Evolutionary conservation across 2,329 filamentous ascomycete species (phyloP).

Genomic region (Coccinonectria pachysandricola): DNA sequence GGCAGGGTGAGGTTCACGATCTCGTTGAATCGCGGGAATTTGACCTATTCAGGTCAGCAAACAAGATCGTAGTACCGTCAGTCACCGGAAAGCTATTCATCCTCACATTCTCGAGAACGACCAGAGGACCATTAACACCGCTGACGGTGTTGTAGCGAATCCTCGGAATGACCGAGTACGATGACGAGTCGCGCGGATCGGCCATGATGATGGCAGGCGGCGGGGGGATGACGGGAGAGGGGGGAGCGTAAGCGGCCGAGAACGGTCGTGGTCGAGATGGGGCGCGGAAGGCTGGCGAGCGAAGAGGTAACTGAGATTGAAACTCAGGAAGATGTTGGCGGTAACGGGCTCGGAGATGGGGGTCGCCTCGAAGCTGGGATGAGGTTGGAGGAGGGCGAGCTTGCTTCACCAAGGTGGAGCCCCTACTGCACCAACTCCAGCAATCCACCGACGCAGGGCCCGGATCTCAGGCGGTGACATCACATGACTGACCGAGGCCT

Average conservation of each 20-base stretch:
- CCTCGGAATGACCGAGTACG: slow-evolving; percentile 49
- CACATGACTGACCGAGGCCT: slow-evolving; percentile 25
- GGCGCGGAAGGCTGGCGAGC: too few species aligned
- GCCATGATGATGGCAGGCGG: slow-evolving; percentile 29
- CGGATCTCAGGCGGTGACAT: too few species aligned
- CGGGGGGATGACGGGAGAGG: slow-evolving; percentile 8
- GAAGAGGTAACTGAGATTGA: too few species aligned
- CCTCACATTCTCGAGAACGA: slow-evolving; percentile 87
- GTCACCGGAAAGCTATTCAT: neutral
- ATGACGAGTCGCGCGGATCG: slow-evolving; percentile 49
- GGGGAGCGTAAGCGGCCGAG: slow-evolving; percentile 11
- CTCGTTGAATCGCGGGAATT: slow-evolving; percentile 95
- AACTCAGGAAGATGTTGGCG: too few species aligned
- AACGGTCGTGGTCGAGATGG: too few species aligned
- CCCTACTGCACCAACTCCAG: slow-evolving; percentile 16
- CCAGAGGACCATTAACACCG: slow-evolving; percentile 94
- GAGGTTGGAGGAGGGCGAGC: slow-evolving; percentile 31
- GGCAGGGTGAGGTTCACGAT: slow-evolving; percentile 93
- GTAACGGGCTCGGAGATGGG: slow-evolving; percentile 8
- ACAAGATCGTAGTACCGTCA: slow-evolving; percentile 4
- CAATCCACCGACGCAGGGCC: slow-evolving; percentile 18
- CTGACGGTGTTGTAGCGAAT: slow-evolving; percentile 97
- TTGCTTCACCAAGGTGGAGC: slow-evolving; percentile 29
- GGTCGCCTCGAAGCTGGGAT: slow-evolving; percentile 14
- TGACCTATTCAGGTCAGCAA: slow-evolving; percentile 55